These are phyloP conservation scores for Paratinospora sagittata DNA, from an alignment of 164 flowering plant species.

Conservation along the genomic window DNA sequence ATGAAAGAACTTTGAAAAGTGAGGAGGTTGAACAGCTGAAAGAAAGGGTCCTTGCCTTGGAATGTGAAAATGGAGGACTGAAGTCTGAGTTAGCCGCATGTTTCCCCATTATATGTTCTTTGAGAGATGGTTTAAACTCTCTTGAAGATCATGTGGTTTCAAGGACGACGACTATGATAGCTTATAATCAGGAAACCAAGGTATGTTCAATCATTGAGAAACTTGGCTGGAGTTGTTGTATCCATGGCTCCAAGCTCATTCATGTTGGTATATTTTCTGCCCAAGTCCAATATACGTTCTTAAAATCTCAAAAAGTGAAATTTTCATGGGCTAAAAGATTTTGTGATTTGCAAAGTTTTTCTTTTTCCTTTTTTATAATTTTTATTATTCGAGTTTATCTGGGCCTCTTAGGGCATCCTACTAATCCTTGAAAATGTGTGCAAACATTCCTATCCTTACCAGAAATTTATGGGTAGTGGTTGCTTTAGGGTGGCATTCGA, in stretches of 20 bases:
- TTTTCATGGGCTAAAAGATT: background rate
- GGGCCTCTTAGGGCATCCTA: too few species aligned
- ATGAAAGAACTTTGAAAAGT: slow-evolving; percentile 33
- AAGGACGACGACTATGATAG: slow-evolving; percentile 21
- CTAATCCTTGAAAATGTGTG: too few species aligned
- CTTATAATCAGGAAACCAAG: slow-evolving; percentile 27
- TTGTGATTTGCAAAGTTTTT: background rate
- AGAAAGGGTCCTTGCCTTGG: slow-evolving; percentile 41
- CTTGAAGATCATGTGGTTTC: slow-evolving; percentile 49
- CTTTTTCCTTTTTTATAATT: too few species aligned
- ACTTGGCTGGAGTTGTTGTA: background rate
- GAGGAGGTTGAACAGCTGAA: slow-evolving; percentile 47
- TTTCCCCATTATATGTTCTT: slow-evolving; percentile 43
- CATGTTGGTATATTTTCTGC: background rate
- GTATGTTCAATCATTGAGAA: slow-evolving; percentile 20
- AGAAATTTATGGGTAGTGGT: too few species aligned
- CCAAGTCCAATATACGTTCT: background rate
- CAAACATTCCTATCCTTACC: too few species aligned
- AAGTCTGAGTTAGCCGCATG: slow-evolving; percentile 48
- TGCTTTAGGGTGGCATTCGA: too few species aligned
- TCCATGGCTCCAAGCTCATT: background rate
- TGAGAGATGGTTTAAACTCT: slow-evolving; percentile 44
- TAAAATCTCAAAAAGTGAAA: background rate
- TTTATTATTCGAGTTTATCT: too few species aligned
- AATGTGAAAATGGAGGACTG: slow-evolving; percentile 47